A percentile compares a stretch with the other conserved stretches of the same genome.
phyloP scores from a whole-genome alignment of 176 grass and related monocot species.

The Oryza nivara region DNA sequence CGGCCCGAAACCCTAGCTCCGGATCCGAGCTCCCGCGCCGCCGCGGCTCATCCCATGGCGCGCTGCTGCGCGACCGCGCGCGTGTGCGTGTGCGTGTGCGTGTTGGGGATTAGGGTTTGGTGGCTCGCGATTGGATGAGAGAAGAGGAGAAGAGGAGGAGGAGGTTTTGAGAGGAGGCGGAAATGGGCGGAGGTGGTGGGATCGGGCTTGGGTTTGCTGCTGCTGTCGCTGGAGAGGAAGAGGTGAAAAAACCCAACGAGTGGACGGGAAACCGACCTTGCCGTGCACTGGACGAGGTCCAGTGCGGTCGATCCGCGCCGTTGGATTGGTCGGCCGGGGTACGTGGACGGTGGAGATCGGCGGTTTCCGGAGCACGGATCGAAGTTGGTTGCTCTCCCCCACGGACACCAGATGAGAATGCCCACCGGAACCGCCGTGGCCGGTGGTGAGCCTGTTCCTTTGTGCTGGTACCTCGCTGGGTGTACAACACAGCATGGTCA shows the following conservation, averaged over 20 bases:
- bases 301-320: not conserved
- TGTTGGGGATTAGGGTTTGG: constrained; percentile 35
- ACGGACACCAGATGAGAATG: not conserved
- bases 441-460: not conserved
- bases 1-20: constrained; percentile 50
- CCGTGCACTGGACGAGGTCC: not conserved
- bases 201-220: constrained; percentile 25
- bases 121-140: constrained; percentile 35
- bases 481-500: no score
- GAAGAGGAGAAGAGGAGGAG: not conserved
- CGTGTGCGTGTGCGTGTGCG: not conserved
- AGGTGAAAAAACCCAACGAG: constrained; percentile 34
- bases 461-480: no score
- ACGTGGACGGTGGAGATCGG: not conserved
- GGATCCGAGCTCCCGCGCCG: constrained; percentile 47
- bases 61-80: not conserved
- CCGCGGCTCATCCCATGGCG: constrained; percentile 40
- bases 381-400: not conserved
- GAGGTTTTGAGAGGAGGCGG: constrained; percentile 4
- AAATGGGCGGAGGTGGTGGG: constrained; percentile 36
- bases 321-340: not conserved
- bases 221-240: constrained; percentile 19
- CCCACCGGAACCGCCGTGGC: not conserved
- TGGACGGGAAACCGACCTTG: constrained; percentile 49
- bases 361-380: not conserved